A percentile compares a stretch with the other conserved stretches of the same genome.
Evolutionary conservation across 768 basidiomycete genomes (phyloP).

Genomic region (Brasilioporus rufonigricans): DNA sequence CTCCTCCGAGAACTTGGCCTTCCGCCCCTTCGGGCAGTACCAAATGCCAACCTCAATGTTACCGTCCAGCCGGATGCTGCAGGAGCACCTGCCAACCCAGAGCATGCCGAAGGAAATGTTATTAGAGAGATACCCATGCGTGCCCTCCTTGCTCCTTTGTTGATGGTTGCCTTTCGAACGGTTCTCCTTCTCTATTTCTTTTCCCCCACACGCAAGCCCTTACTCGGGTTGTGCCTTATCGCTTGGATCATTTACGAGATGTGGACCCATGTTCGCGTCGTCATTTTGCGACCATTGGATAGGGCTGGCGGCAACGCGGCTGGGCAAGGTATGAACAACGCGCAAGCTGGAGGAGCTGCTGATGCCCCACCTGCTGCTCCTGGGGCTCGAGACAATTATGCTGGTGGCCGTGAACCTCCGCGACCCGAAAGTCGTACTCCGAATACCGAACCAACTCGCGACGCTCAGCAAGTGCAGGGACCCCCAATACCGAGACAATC

Average conservation of each 20-base stretch:
- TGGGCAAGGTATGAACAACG: slow-evolving; percentile 21
- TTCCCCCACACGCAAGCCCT: slow-evolving; percentile 68
- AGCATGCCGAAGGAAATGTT: slow-evolving; percentile 31
- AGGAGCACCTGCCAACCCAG: slow-evolving; percentile 17
- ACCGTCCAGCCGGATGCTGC: slow-evolving; percentile 16
- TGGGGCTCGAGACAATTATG: slow-evolving; percentile 14
- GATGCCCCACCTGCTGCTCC: slow-evolving; percentile 26
- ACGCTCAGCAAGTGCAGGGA: slow-evolving; percentile 24
- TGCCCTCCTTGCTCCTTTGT: slow-evolving; percentile 61
- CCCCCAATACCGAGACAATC: slow-evolving; percentile 31
- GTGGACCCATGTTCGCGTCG: slow-evolving; percentile 62
- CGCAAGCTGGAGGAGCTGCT: slow-evolving; percentile 14
- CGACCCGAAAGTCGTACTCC: slow-evolving; percentile 15
- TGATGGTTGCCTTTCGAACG: slow-evolving; percentile 69
- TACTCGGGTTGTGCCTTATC: slow-evolving; percentile 63
- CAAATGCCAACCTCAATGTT: slow-evolving; percentile 23
- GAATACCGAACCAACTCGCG: slow-evolving; percentile 15
- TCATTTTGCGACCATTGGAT: slow-evolving; percentile 36
- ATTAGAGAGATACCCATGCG: slow-evolving; percentile 62
- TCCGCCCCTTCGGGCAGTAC: slow-evolving; percentile 44
- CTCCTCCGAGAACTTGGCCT: slow-evolving; percentile 66
- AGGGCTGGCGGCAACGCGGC: slow-evolving; percentile 31
- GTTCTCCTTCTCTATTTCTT: slow-evolving; percentile 73
- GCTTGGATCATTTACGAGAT: slow-evolving; percentile 76
- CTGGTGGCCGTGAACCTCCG: slow-evolving; percentile 15